These are phyloP conservation scores for Ajuga reptans DNA, from an alignment of 305 asterid species.

Conservation along the genomic window DNA sequence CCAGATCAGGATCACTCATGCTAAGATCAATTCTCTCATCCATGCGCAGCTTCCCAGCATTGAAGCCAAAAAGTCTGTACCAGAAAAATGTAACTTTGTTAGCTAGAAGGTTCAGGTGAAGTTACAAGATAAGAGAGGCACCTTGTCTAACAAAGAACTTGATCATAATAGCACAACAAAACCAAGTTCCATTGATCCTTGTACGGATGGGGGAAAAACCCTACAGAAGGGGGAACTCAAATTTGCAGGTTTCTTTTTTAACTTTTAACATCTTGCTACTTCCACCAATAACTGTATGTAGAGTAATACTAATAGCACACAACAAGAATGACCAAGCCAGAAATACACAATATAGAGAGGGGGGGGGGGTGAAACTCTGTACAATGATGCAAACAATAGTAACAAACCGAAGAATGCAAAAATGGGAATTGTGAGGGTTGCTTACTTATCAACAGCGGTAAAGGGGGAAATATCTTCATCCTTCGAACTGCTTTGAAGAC, in stretches of 20 bases:
- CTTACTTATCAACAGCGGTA: conserved; percentile 94
- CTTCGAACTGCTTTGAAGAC: conserved; percentile 86
- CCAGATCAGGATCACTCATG: conserved; percentile 97
- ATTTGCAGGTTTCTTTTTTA: not conserved
- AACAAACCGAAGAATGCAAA: not conserved
- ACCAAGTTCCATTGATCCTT: not conserved
- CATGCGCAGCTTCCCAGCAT: conserved; percentile 76
- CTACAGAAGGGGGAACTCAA: not conserved
- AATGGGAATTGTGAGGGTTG: conserved; percentile 18
- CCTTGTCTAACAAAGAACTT: conserved; percentile 9
- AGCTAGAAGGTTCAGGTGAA: not conserved
- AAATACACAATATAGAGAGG: not conserved
- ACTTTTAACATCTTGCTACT: not conserved
- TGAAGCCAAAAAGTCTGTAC: conserved; percentile 79
- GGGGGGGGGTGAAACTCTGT: not conserved
- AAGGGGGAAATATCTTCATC: conserved; percentile 98
- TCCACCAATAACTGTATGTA: not conserved
- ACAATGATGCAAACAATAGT: conserved; percentile 12
- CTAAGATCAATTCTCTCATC: conserved; percentile 87
- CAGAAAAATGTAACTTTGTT: conserved; percentile 3
- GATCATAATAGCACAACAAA: not conserved
- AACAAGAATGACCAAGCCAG: not conserved
- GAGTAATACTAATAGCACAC: not conserved
- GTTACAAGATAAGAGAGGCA: not conserved
- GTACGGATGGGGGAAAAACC: not conserved